Evolutionary conservation across 2,329 filamentous ascomycete species (phyloP).

Genomic region (Trichoderma sp.): DNA sequence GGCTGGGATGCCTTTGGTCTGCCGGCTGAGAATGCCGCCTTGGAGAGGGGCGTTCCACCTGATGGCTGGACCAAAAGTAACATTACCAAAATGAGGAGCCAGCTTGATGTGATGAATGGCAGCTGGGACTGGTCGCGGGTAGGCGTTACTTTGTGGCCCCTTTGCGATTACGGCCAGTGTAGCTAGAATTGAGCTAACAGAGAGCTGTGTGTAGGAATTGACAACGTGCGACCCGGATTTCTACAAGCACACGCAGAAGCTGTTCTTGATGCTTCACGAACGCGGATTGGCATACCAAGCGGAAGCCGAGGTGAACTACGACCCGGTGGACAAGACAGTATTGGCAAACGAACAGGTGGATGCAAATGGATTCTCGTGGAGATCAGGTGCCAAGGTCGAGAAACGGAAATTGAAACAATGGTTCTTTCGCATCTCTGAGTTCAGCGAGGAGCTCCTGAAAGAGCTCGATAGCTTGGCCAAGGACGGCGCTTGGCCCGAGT

Average conservation of each 20-base stretch:
- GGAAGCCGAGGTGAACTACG: constrained; percentile 84
- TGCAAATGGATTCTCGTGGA: constrained; percentile 78
- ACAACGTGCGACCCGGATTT: constrained; percentile 80
- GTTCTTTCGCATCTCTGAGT: constrained; percentile 83
- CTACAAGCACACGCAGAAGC: constrained; percentile 83
- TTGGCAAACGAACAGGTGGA: constrained; percentile 94
- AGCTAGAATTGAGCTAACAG: background rate
- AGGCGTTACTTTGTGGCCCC: constrained; percentile 35
- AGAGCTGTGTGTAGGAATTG: constrained; percentile 58
- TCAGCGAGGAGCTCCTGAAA: constrained; percentile 66
- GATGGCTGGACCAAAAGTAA: constrained; percentile 76
- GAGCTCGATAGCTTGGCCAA: constrained; percentile 65
- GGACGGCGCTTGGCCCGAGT: constrained; percentile 72
- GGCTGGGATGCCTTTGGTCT: constrained; percentile 93
- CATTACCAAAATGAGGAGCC: constrained; percentile 79
- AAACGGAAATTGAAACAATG: constrained; percentile 78
- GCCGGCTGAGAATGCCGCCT: constrained; percentile 86
- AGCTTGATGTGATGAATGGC: constrained; percentile 74
- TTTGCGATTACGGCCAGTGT: background rate
- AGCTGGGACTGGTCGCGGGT: constrained; percentile 81
- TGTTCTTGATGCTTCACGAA: constrained; percentile 75
- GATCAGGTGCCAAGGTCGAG: constrained; percentile 80
- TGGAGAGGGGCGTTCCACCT: constrained; percentile 75
- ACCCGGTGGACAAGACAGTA: constrained; percentile 84
- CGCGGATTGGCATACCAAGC: constrained; percentile 77